A percentile compares a stretch with the other conserved stretches of the same genome.
Evolutionary conservation across 2,329 filamentous ascomycete species (phyloP).

Genomic region (Dactylellina sp.): DNA sequence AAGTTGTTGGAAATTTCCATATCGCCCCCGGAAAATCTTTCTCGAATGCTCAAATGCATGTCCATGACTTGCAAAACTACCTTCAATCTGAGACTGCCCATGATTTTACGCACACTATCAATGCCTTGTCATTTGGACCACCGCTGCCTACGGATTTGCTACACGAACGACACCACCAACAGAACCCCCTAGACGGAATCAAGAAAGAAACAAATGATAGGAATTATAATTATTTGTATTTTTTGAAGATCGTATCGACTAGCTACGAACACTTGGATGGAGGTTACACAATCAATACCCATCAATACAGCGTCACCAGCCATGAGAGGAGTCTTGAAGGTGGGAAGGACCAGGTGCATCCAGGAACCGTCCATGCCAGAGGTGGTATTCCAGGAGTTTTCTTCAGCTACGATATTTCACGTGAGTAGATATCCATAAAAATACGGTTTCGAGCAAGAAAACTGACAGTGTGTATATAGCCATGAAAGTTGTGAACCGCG

Average conservation of each 20-base stretch:
- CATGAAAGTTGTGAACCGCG: conserved; percentile 99
- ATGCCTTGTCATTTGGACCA: conserved; percentile 91
- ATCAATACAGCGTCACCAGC: conserved; percentile 97
- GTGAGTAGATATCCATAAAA: conserved; percentile 20
- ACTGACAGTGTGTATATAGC: conserved; percentile 67
- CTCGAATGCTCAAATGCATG: conserved; percentile 95
- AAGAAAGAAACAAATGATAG: conserved; percentile 81
- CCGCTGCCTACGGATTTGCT: conserved; percentile 74
- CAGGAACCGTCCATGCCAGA: conserved; percentile 87
- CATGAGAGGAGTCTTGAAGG: conserved; percentile 89
- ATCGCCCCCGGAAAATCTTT: conserved; percentile 95
- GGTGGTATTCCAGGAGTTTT: conserved; percentile 97
- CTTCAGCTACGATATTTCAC: conserved; percentile 79
- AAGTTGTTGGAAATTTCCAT: conserved; percentile 98
- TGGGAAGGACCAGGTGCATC: conserved; percentile 88
- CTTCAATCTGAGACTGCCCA: conserved; percentile 80
- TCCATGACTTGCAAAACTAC: conserved; percentile 97
- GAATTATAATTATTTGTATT: conserved; percentile 98
- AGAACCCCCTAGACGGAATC: conserved; percentile 88
- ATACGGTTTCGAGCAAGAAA: neutral
- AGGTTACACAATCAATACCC: conserved; percentile 86
- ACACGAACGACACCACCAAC: conserved; percentile 68
- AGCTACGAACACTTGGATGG: conserved; percentile 90
- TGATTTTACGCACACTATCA: conserved; percentile 88
- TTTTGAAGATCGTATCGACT: conserved; percentile 96